Percentiles rank a stretch among this genome's conserved stretches.
These are phyloP conservation scores for Huntiella moniliformis DNA, from an alignment of 2,329 filamentous ascomycete genomes.

Conservation along the genomic window DNA sequence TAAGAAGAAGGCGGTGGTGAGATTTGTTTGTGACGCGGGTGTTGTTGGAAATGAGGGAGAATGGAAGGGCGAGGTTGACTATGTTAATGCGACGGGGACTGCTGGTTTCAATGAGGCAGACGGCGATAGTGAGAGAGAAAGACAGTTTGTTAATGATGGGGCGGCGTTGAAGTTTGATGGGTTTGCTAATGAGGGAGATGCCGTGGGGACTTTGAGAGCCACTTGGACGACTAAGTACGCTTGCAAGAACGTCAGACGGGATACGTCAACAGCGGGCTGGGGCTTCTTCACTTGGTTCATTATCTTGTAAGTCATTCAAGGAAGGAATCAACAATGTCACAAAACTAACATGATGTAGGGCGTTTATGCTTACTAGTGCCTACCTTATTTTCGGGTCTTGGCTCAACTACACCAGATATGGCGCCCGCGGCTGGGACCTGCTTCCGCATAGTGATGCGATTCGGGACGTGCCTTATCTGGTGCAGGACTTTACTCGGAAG, in stretches of 20 bases:
- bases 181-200: slow-evolving; percentile 40
- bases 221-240: slow-evolving; percentile 80
- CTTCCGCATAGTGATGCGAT: slow-evolving; percentile 84
- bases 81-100: slow-evolving; percentile 18
- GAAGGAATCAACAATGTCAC: neutral
- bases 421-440: slow-evolving; percentile 85
- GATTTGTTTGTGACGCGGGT: slow-evolving; percentile 63
- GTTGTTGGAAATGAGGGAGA: slow-evolving; percentile 58
- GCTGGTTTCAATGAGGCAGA: slow-evolving; percentile 15
- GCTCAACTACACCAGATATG: slow-evolving; percentile 97
- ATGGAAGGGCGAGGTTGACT: slow-evolving; percentile 36
- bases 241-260: slow-evolving; percentile 42
- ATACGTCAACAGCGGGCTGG: slow-evolving; percentile 43
- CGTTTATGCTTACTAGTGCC: slow-evolving; percentile 66
- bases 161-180: slow-evolving; percentile 58
- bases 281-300: slow-evolving; percentile 97
- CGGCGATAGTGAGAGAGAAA: slow-evolving; percentile 23
- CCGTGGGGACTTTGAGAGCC: slow-evolving; percentile 47
- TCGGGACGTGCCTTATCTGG: slow-evolving; percentile 75
- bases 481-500: slow-evolving; percentile 71
- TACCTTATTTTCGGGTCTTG: slow-evolving; percentile 97
- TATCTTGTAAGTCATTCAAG: slow-evolving; percentile 50
- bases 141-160: slow-evolving; percentile 33
- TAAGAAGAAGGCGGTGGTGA: slow-evolving; percentile 59
- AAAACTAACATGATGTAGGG: slow-evolving; percentile 28